Percentiles rank a stretch among this genome's conserved stretches.
These are phyloP conservation scores for Picocystis sp. DNA, from an alignment of 163 green algal species.

Conservation along the genomic window DNA sequence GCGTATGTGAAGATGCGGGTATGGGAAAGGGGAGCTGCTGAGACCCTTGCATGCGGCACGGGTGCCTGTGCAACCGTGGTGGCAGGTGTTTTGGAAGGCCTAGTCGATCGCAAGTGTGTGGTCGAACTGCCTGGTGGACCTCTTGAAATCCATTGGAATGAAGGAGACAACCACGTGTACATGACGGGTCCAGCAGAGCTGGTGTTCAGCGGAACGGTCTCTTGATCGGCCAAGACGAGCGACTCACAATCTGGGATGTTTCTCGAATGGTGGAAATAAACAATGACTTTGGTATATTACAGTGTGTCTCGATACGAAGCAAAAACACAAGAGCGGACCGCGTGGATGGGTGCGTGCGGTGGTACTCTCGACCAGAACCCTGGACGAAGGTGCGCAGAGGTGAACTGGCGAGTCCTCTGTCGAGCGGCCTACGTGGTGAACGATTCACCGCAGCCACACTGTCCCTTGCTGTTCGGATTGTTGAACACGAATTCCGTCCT, in stretches of 20 bases:
- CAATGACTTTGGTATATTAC: no score
- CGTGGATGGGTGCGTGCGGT: no score
- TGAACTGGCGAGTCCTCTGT: no score
- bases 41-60: conserved; percentile 91
- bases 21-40: conserved; percentile 88
- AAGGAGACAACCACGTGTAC: conserved; percentile 64
- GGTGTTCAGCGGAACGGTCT: conserved; percentile 45
- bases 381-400: no score
- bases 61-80: conserved; percentile 91
- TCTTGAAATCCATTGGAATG: conserved; percentile 87
- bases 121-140: conserved; percentile 90
- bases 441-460: conserved; percentile 38
- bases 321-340: no score
- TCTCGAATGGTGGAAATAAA: no score
- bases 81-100: conserved; percentile 84
- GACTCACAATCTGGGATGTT: no score
- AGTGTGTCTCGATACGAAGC: no score
- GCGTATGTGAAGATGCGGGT: conserved; percentile 77
- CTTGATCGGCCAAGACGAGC: no score
- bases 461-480: conserved; percentile 87
- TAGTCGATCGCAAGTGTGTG: conserved; percentile 43
- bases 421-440: no score
- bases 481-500: conserved; percentile 84
- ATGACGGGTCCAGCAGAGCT: conserved; percentile 93
- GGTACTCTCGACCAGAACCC: no score